phyloP scores from a whole-genome alignment of 1,139 yeast genomes.

The Meyerozyma carpophila region DNA sequence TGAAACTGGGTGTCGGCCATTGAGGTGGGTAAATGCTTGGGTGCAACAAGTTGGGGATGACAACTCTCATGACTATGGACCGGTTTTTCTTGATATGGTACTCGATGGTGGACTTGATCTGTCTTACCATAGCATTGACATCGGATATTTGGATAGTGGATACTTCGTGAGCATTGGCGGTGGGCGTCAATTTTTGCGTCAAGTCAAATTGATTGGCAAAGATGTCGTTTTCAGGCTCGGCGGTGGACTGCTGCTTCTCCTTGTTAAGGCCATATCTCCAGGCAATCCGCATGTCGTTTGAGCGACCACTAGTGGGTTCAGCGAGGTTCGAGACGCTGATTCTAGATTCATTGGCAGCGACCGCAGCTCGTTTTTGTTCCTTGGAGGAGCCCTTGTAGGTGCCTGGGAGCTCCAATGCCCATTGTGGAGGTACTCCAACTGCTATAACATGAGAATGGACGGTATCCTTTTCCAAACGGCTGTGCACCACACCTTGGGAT shows the following conservation, averaged over 20 bases:
- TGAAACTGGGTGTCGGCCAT: constrained; percentile 41
- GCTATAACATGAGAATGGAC: constrained; percentile 59
- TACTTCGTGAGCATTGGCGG: constrained; percentile 59
- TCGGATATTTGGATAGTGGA: constrained; percentile 42
- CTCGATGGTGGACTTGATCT: constrained; percentile 38
- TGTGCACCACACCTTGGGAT: constrained; percentile 75
- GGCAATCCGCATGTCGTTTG: constrained; percentile 66
- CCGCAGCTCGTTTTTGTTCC: constrained; percentile 58
- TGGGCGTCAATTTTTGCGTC: constrained; percentile 63
- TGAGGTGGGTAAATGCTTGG: constrained; percentile 69
- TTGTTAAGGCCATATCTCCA: constrained; percentile 76
- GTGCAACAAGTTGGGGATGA: constrained; percentile 71
- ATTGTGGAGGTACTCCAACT: constrained; percentile 53
- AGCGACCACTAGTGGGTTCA: constrained; percentile 19
- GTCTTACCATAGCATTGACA: constrained; percentile 25
- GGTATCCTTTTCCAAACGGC: constrained; percentile 34
- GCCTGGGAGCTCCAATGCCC: constrained; percentile 80
- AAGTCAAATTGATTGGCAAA: constrained; percentile 73
- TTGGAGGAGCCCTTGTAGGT: constrained; percentile 64
- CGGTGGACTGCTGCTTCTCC: constrained; percentile 14
- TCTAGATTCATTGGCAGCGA: constrained; percentile 54
- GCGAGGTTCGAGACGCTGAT: constrained; percentile 65
- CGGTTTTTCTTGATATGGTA: constrained; percentile 26
- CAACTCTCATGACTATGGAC: constrained; percentile 53
- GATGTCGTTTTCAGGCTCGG: constrained; percentile 33